Evolutionary conservation across 768 basidiomycete species (phyloP), one percentile per base, ranked within the genome.

Genomic region (Amanita rimosa): DNA sequence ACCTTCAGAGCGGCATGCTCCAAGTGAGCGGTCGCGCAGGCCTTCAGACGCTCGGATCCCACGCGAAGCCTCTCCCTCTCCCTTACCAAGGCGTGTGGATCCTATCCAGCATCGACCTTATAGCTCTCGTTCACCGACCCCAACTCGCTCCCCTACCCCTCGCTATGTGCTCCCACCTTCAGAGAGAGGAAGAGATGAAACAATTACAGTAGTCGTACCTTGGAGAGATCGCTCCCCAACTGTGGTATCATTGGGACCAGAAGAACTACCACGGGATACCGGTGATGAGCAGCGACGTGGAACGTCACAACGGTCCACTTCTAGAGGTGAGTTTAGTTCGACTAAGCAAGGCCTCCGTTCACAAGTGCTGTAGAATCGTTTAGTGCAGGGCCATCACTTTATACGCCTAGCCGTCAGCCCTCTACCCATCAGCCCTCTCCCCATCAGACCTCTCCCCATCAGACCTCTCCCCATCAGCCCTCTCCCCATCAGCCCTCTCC

Each of bases 81-180:
- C 47, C 10, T 39, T 49, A 6, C 50, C 41, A 42, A 43, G 44
- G 13, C 46, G 51, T 13, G 48, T 50, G 19, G 47, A 44, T 10
- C 55, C 54, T 24, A 46, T 48, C 22, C 43, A 34, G 9, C 45
- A 44, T 38, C 43, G 26, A 22, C 34, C 36, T 39, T 55, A 59
- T 34, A 46, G 52, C n/a, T 57, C 59, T 26, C 56, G 52, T 2
- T 57, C 62, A 1, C 57, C 58, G 34, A 50, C 17, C 38, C 49
- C 41, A 14, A 48, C 46, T 19, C 49, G 31, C 24, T 42, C 45
- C 33, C 41, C 41, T 40, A 34, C 34, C 31, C 49, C 43, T 34
- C 49, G 43, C 14, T 49, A 44, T 22, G 48, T 51, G n/a, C 22
- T 29, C n/a, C 26, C 33, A 31, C 40, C 48, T 42, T 26, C 26